Evolutionary conservation across 2,329 filamentous ascomycete species (phyloP).

Genomic region (Apiospora koreana): DNA sequence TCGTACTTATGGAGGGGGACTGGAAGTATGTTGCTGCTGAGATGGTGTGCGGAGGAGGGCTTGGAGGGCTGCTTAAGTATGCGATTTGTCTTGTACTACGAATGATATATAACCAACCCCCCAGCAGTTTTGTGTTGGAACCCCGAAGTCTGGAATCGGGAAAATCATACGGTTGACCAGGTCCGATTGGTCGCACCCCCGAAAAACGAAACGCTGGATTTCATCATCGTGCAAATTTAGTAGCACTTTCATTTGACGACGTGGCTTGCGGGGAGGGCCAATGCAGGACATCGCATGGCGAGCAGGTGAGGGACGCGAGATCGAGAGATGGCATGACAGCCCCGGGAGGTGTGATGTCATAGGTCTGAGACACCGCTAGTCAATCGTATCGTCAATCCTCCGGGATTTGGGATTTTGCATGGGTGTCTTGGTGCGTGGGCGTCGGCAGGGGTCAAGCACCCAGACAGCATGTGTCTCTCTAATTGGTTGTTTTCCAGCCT

Average conservation of each 20-base stretch:
- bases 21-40: neutral
- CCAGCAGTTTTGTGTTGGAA: neutral
- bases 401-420: neutral
- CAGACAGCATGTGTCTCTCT: neutral
- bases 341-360: neutral
- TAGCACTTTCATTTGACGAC: neutral
- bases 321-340: neutral
- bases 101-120: neutral
- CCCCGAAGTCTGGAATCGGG: neutral
- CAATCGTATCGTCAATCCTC: neutral
- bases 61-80: neutral
- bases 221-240: constrained; percentile 3
- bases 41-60: neutral
- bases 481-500: neutral
- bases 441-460: neutral
- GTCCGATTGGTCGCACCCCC: neutral
- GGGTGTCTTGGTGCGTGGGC: neutral
- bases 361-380: neutral
- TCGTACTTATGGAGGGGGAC: neutral
- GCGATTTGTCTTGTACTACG: too few relatives aligned
- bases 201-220: neutral
- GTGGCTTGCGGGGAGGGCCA: neutral
- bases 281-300: neutral
- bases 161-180: neutral
- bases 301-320: neutral